Evolutionary conservation across 164 flowering plant species (phyloP).

Genomic region (Buxus sempervirens): DNA sequence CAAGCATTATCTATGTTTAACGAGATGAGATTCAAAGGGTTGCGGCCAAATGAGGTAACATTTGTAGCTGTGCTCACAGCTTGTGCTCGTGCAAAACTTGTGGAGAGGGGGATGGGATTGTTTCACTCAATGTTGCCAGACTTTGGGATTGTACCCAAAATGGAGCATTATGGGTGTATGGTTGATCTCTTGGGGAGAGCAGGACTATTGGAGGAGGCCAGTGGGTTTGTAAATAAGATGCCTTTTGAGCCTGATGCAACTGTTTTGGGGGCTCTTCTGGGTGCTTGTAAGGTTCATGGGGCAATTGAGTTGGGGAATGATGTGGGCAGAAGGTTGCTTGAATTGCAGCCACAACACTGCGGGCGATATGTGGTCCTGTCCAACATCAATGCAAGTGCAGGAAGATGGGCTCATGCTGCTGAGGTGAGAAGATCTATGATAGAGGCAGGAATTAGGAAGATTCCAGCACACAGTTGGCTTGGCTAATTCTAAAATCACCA

Average conservation of each 20-base stretch:
- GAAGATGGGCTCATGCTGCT: conserved; percentile 57
- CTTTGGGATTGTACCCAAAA: conserved; percentile 45
- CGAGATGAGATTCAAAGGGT: conserved; percentile 37
- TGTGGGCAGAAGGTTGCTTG: conserved; percentile 49
- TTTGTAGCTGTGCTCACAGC: conserved; percentile 64
- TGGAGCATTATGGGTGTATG: conserved; percentile 81
- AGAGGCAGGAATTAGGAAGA: conserved; percentile 44
- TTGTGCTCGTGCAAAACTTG: conserved; percentile 60
- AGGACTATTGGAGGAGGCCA: conserved; percentile 60
- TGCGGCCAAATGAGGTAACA: conserved; percentile 57
- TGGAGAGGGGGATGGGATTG: conserved; percentile 44
- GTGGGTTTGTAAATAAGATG: conserved; percentile 42
- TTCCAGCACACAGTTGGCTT: conserved; percentile 47
- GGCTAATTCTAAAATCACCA: conserved; percentile 6
- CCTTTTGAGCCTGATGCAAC: conserved; percentile 75
- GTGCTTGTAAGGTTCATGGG: conserved; percentile 75
- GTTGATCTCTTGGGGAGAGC: conserved; percentile 83
- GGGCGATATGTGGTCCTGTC: conserved; percentile 63
- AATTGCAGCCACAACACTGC: conserved; percentile 56
- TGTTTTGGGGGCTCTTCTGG: conserved; percentile 73
- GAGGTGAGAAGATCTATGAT: conserved; percentile 53
- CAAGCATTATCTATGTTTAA: conserved; percentile 57
- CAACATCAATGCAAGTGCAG: conserved; percentile 53
- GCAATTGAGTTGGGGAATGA: conserved; percentile 44
- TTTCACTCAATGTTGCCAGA: conserved; percentile 46